Conservation (phyloP, 441 rosid species). For the Brassica balearica region DNA sequence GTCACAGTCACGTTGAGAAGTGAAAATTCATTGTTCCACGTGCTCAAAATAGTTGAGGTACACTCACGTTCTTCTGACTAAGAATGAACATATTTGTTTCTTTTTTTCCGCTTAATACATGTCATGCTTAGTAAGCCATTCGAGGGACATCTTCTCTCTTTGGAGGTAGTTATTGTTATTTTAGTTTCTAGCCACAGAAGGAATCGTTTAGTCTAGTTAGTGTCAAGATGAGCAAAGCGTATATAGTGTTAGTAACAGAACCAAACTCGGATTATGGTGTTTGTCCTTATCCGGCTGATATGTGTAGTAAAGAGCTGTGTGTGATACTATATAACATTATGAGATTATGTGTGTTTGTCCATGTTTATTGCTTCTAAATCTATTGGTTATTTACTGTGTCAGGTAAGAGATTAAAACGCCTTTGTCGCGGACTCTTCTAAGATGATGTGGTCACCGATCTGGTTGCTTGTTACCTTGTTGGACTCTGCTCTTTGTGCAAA, state of each 20-base stretch:
- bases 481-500: constrained; percentile 30
- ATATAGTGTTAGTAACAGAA: constrained; percentile 7
- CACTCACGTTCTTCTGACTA: constrained; percentile 15
- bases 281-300: constrained; percentile 9
- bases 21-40: constrained; percentile 44
- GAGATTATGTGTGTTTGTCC: background rate
- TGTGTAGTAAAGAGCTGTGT: background rate
- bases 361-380: background rate
- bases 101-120: background rate
- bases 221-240: constrained; percentile 12
- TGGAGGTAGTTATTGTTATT: constrained; percentile 1
- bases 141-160: background rate
- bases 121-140: constrained; percentile 1
- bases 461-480: constrained; percentile 22
- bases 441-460: background rate
- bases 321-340: background rate
- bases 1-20: constrained; percentile 43
- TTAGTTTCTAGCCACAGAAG: background rate
- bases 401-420: constrained; percentile 31
- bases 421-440: constrained; percentile 28
- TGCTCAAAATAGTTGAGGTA: constrained; percentile 41
- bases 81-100: background rate
- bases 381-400: background rate
- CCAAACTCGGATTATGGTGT: background rate
- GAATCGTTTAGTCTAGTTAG: constrained; percentile 21